Conservation (phyloP, 2,329 filamentous ascomycete species). For the Sordariomycetes sp. region DNA sequence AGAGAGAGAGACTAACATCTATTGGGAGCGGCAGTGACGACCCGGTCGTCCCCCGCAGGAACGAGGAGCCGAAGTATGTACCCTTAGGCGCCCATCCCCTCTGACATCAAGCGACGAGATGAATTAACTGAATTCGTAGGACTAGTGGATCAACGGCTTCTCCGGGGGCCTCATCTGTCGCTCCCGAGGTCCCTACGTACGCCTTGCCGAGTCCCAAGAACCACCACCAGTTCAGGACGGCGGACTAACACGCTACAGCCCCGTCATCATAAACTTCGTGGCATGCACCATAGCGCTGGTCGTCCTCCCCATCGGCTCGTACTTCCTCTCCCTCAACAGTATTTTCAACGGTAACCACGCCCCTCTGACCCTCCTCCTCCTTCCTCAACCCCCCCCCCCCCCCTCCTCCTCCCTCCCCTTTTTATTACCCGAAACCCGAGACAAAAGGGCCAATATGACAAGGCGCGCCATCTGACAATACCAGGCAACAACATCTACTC, state of each 20-base stretch:
- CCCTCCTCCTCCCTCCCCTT: too few relatives aligned
- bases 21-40: not conserved
- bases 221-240: not conserved
- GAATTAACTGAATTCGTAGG: not conserved
- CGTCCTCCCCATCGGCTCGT: constrained; percentile 71
- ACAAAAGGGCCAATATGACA: too few relatives aligned
- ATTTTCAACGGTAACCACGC: constrained; percentile 61
- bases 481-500: constrained; percentile 80
- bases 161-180: not conserved
- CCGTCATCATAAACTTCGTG: constrained; percentile 82
- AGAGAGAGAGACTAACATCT: not conserved
- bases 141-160: not conserved
- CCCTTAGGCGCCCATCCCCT: too few relatives aligned
- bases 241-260: constrained; percentile 26
- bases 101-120: not conserved
- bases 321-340: constrained; percentile 66
- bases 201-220: constrained; percentile 14
- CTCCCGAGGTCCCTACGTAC: constrained; percentile 74
- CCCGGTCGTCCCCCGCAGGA: too few relatives aligned
- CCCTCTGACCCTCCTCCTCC: constrained; percentile 2
- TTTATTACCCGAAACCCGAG: too few relatives aligned
- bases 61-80: not conserved
- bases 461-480: not conserved
- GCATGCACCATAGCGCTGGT: constrained; percentile 90
- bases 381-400: not conserved